These are phyloP conservation scores for Fusarium buharicum DNA, from an alignment of 2,329 filamentous ascomycete genomes.

Conservation along the genomic window DNA sequence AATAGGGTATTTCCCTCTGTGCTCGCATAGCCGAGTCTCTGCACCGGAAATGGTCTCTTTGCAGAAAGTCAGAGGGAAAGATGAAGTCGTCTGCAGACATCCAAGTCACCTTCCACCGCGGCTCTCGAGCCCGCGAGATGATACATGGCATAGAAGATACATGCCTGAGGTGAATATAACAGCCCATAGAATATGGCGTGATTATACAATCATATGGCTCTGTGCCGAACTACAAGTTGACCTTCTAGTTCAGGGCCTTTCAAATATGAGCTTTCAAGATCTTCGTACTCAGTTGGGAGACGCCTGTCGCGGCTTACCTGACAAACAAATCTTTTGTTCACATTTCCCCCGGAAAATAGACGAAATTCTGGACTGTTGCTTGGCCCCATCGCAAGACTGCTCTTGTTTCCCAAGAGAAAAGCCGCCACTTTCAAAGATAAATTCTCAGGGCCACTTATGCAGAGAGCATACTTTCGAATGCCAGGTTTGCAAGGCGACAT, in stretches of 20 bases:
- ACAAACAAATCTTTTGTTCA: neutral
- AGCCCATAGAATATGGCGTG: too few relatives aligned
- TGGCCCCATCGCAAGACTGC: conserved; percentile 1
- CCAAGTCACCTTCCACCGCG: neutral
- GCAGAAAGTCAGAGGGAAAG: neutral
- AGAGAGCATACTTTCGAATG: neutral
- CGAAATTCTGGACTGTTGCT: neutral
- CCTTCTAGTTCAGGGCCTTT: neutral
- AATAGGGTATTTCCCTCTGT: neutral
- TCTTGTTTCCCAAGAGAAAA: neutral
- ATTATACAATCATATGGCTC: too few relatives aligned
- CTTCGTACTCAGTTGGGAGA: neutral
- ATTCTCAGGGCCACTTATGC: neutral
- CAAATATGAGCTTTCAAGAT: neutral
- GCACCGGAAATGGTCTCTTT: neutral
- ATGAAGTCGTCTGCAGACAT: neutral
- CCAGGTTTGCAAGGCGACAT: neutral
- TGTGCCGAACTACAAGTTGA: neutral
- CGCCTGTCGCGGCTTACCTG: neutral
- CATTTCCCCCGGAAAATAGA: neutral
- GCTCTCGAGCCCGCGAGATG: too few relatives aligned
- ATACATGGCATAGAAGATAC: too few relatives aligned
- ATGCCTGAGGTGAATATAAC: too few relatives aligned
- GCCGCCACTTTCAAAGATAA: too few relatives aligned
- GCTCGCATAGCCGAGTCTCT: neutral